Evolutionary conservation across 2,329 filamentous ascomycete genomes (phyloP).

Genomic region (Scytalidium sp.): DNA sequence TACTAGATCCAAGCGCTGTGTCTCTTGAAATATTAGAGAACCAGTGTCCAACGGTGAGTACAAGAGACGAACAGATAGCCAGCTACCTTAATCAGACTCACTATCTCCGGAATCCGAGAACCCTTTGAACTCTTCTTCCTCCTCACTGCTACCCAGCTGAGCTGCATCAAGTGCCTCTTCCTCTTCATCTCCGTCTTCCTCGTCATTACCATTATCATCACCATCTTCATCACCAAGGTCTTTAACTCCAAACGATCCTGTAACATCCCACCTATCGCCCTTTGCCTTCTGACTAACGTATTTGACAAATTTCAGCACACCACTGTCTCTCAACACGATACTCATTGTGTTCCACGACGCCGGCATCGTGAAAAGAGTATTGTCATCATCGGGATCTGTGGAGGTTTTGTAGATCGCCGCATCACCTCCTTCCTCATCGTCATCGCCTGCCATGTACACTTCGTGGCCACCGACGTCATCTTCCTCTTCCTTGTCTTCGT

Average conservation of each 20-base stretch:
- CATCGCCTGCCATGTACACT: conserved; percentile 91
- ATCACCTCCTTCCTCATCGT: conserved; percentile 64
- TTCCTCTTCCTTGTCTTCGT: conserved; percentile 37
- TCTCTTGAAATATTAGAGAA: too few species aligned
- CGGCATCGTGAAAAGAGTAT: conserved; percentile 65
- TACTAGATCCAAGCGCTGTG: too few species aligned
- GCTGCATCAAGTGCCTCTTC: conserved; percentile 27
- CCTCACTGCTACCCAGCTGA: conserved; percentile 37
- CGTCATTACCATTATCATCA: conserved; percentile 34
- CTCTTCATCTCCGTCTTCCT: conserved; percentile 31
- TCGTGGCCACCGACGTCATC: conserved; percentile 74
- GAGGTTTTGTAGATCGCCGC: conserved; percentile 84
- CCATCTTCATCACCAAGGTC: conserved; percentile 44
- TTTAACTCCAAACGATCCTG: conserved; percentile 72
- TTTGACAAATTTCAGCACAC: conserved; percentile 90
- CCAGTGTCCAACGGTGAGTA: too few species aligned
- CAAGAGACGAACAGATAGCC: background rate
- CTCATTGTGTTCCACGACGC: conserved; percentile 87
- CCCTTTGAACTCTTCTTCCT: conserved; percentile 56
- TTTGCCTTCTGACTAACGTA: conserved; percentile 81
- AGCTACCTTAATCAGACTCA: conserved; percentile 24
- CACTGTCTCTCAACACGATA: conserved; percentile 83
- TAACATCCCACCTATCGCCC: conserved; percentile 92
- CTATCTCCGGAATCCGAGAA: conserved; percentile 42
- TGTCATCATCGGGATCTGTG: conserved; percentile 66